Evolutionary conservation across 129 eudicot genomes (phyloP).

Genomic region (Lactuca saligna): DNA sequence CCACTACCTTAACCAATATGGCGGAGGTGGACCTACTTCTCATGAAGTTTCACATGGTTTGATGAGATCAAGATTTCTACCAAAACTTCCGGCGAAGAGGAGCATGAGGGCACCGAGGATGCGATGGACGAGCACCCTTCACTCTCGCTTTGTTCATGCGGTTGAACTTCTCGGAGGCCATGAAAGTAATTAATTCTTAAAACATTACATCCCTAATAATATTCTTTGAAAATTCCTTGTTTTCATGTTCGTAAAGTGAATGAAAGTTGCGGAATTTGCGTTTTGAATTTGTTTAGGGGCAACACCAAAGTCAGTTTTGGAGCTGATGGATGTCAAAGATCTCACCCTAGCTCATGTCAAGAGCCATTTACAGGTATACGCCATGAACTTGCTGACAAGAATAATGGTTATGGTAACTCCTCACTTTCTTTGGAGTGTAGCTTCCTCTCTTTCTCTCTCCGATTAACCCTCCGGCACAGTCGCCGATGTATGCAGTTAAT

Average conservation of each 20-base stretch:
- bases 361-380: slow-evolving; percentile 84
- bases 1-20: slow-evolving; percentile 40
- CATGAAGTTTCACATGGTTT: slow-evolving; percentile 48
- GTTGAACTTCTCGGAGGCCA: slow-evolving; percentile 98
- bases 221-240: background rate
- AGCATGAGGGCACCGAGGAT: slow-evolving; percentile 90
- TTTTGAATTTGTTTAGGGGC: slow-evolving; percentile 57
- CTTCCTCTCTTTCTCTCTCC: slow-evolving; percentile 39
- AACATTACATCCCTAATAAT: background rate
- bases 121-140: slow-evolving; percentile 94
- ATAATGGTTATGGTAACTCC: slow-evolving; percentile 12
- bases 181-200: slow-evolving; percentile 52
- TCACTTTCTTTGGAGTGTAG: slow-evolving; percentile 23
- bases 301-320: slow-evolving; percentile 91
- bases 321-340: slow-evolving; percentile 97
- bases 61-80: slow-evolving; percentile 72
- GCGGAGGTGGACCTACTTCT: slow-evolving; percentile 45
- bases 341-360: slow-evolving; percentile 93
- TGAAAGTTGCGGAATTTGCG: background rate
- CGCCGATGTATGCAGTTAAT: slow-evolving; percentile 71
- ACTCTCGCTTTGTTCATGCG: slow-evolving; percentile 84
- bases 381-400: slow-evolving; percentile 11
- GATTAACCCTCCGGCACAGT: slow-evolving; percentile 86
- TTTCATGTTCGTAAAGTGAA: background rate
- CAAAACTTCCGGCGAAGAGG: slow-evolving; percentile 61